Evolutionary conservation across 192 early-diverging fungal genomes (phyloP).

Genomic region (Podochytrium sp.): DNA sequence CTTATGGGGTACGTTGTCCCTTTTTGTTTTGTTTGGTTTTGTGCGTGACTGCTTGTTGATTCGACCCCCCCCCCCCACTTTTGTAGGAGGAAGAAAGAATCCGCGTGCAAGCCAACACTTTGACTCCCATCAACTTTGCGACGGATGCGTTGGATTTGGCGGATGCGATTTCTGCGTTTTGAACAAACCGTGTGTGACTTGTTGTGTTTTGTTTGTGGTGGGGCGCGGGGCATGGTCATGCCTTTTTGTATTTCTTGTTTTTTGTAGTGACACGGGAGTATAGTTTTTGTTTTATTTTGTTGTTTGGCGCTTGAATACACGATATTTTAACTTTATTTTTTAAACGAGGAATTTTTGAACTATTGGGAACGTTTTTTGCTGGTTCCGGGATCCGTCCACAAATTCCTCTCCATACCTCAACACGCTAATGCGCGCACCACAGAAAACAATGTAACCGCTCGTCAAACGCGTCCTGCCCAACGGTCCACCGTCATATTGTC

Average conservation of each 20-base stretch:
- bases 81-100: constrained; percentile 39
- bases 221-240: not conserved
- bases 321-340: too few species aligned
- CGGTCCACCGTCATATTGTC: constrained; percentile 67
- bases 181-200: not conserved
- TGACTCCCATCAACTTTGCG: constrained; percentile 61
- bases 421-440: constrained; percentile 32
- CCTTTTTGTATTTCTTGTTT: not conserved
- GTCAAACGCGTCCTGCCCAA: constrained; percentile 53
- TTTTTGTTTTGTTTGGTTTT: constrained; percentile 1
- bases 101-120: constrained; percentile 51
- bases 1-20: constrained; percentile 67
- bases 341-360: too few species aligned
- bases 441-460: constrained; percentile 51
- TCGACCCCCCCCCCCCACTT: too few species aligned
- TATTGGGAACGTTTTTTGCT: too few species aligned
- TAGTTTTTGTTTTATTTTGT: too few species aligned
- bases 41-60: not conserved
- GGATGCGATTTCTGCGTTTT: constrained; percentile 46
- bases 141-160: constrained; percentile 56
- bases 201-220: not conserved
- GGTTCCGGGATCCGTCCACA: constrained; percentile 69
- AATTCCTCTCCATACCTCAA: constrained; percentile 33
- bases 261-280: too few species aligned
- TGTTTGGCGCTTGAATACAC: too few species aligned